Conservation (phyloP, 2,329 filamentous ascomycete species). For the Alternaria sp. region DNA sequence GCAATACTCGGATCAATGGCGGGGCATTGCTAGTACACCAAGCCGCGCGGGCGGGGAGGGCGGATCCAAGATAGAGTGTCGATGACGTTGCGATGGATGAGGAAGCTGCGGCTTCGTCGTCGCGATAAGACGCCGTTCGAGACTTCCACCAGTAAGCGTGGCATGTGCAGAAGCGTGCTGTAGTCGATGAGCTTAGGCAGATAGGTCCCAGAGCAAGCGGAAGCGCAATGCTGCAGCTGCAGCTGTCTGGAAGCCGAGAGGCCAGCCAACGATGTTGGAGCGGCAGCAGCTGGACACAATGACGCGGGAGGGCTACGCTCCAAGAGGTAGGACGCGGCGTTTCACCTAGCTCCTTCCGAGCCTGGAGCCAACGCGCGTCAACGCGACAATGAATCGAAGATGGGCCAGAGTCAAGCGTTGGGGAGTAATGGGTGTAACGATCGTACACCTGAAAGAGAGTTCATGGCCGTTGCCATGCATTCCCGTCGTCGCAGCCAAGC, state of each 20-base stretch:
- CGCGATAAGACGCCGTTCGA: background rate
- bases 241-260: background rate
- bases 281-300: background rate
- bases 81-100: background rate
- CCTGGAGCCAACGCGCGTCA: slow-evolving; percentile 20
- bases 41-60: background rate
- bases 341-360: slow-evolving; percentile 27
- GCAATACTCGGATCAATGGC: background rate
- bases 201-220: background rate
- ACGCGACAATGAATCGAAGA: background rate
- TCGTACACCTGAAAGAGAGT: background rate
- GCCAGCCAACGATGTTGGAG: slow-evolving; percentile 4
- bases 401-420: background rate
- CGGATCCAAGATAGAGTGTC: background rate
- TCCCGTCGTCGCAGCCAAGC: background rate
- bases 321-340: slow-evolving; percentile 10
- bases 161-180: background rate
- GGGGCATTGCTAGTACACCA: background rate
- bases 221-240: background rate
- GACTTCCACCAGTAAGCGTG: background rate
- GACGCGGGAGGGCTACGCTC: slow-evolving; percentile 18
- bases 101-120: background rate
- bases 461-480: background rate
- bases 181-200: background rate
- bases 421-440: background rate